Evolutionary conservation across 2,329 filamentous ascomycete species (phyloP).

Genomic region (Dactylellina sp.): DNA sequence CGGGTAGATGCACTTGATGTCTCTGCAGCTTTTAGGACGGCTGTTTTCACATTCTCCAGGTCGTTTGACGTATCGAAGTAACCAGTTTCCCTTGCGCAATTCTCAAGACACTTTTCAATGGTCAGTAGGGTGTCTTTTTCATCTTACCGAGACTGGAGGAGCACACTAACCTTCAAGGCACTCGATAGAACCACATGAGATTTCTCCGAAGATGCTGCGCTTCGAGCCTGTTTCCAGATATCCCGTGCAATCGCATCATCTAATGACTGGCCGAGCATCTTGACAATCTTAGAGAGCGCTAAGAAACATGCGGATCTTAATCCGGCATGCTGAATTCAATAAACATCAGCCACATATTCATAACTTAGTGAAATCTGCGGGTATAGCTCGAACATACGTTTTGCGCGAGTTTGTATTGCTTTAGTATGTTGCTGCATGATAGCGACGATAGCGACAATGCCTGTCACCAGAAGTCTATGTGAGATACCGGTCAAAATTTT

Average conservation of each 20-base stretch:
- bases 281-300: slow-evolving; percentile 79
- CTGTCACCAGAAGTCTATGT: slow-evolving; percentile 56
- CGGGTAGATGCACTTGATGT: slow-evolving; percentile 79
- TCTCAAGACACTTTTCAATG: slow-evolving; percentile 75
- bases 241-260: slow-evolving; percentile 89
- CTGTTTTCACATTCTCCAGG: slow-evolving; percentile 86
- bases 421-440: slow-evolving; percentile 77
- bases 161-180: slow-evolving; percentile 58
- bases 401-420: slow-evolving; percentile 81
- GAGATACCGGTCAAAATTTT: slow-evolving; percentile 55
- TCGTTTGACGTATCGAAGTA: slow-evolving; percentile 91
- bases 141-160: neutral
- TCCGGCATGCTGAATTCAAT: slow-evolving; percentile 73
- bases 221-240: slow-evolving; percentile 90
- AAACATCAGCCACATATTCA: slow-evolving; percentile 5
- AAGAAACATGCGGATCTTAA: slow-evolving; percentile 81
- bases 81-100: slow-evolving; percentile 76
- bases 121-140: neutral
- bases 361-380: neutral
- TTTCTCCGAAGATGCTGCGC: slow-evolving; percentile 81
- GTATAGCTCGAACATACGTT: slow-evolving; percentile 63
- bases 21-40: slow-evolving; percentile 88
- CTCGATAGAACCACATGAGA: slow-evolving; percentile 79
- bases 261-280: slow-evolving; percentile 79
- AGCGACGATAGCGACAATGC: slow-evolving; percentile 75